A percentile compares a stretch with the other conserved stretches of the same genome.
Evolutionary conservation across 768 basidiomycete species (phyloP).

Genomic region (Inosperma sp.): DNA sequence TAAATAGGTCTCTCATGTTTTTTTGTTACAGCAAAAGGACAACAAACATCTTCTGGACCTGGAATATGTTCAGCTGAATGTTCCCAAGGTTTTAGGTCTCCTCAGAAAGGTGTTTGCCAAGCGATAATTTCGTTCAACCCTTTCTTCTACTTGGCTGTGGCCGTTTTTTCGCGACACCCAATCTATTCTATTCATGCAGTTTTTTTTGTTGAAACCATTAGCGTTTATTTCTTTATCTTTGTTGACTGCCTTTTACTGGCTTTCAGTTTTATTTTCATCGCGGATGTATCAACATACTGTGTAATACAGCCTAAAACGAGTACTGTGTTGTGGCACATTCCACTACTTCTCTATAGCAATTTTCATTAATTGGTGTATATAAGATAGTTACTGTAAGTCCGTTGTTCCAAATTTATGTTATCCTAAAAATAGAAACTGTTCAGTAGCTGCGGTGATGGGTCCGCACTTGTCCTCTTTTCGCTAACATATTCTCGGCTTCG

Average conservation of each 20-base stretch:
- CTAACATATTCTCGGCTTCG: no score
- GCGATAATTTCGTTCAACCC: constrained; percentile 45
- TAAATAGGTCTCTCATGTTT: constrained; percentile 1
- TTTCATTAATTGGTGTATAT: no score
- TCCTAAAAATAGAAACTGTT: no score
- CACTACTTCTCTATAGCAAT: no score
- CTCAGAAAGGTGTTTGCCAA: constrained; percentile 93
- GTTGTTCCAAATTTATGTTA: no score
- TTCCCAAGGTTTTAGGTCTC: constrained; percentile 87
- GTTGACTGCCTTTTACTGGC: constrained; percentile 2
- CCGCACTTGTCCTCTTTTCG: no score
- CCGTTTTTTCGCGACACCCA: constrained; percentile 11
- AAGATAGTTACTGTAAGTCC: no score
- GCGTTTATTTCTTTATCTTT: constrained; percentile 1
- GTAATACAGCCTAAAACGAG: no score
- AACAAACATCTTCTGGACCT: constrained; percentile 94
- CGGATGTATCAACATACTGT: not conserved
- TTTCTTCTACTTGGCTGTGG: constrained; percentile 5
- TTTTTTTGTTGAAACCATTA: not conserved
- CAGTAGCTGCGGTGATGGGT: no score
- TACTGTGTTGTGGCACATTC: no score
- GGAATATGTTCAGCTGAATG: constrained; percentile 96
- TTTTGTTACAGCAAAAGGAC: constrained; percentile 85
- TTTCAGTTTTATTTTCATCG: not conserved
- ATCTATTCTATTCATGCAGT: constrained; percentile 5